phyloP scores from a whole-genome alignment of 306 rosid genomes.

The Sicyos baderoa region DNA sequence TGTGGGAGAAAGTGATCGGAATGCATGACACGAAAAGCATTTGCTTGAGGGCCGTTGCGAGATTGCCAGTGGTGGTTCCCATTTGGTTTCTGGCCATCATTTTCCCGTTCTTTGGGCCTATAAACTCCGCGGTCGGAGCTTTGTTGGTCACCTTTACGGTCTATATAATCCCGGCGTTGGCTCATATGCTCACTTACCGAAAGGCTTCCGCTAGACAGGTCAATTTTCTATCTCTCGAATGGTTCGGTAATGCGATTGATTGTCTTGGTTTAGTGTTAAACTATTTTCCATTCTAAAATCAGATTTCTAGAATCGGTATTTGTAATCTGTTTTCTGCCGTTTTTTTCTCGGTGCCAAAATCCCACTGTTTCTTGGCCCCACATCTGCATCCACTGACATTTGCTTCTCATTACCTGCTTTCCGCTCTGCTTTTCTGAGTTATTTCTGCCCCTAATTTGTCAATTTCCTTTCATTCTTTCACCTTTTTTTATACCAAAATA shows the following conservation, averaged over 20 bases:
- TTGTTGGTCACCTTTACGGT: constrained; percentile 94
- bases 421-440: too few relatives aligned
- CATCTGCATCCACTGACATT: constrained; percentile 5
- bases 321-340: too few relatives aligned
- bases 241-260: too few relatives aligned
- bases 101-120: constrained; percentile 96
- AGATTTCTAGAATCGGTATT: too few relatives aligned
- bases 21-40: constrained; percentile 91
- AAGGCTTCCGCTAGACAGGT: constrained; percentile 86
- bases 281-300: too few relatives aligned
- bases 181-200: constrained; percentile 89
- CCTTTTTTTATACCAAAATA: too few relatives aligned
- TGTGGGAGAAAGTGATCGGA: constrained; percentile 97
- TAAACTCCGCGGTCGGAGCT: constrained; percentile 90
- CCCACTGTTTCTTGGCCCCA: constrained; percentile 26
- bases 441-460: too few relatives aligned
- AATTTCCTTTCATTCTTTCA: too few relatives aligned
- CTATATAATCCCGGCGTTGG: constrained; percentile 68
- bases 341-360: too few relatives aligned
- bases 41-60: constrained; percentile 71
- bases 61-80: constrained; percentile 89
- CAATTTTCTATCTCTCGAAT: too few relatives aligned
- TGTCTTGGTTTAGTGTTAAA: too few relatives aligned
- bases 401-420: background rate
- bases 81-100: constrained; percentile 93